Evolutionary conservation across 2,329 filamentous ascomycete species (phyloP), one percentile per base, ranked within the genome.

Genomic region (Leptographium flavum): DNA sequence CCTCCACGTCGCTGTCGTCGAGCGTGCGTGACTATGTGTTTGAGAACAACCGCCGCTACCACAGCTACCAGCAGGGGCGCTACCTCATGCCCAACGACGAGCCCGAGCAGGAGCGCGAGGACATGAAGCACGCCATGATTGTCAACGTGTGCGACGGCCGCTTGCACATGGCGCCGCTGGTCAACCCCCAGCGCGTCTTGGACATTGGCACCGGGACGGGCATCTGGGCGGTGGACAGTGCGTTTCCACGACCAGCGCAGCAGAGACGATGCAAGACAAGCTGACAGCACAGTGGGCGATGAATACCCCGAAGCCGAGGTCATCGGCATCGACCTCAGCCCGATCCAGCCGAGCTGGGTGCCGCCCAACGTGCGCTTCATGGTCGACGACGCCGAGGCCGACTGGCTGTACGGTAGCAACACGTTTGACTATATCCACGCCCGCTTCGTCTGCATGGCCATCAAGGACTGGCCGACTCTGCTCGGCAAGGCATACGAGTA

Each of bases 381-480:
- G 14, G 49, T 53, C 36, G 51, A 53, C 45, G 48, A 53, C 49
- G 64, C 72, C 21, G 74, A 79, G 54, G 66, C 65, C 42, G 54
- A 56, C 72, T 68, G 68, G 14, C 65, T 71, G 46, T 64, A 71
- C 46, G 71, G 70, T 40, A 57, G 63, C 7, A 62, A 69, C 46
- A 37, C 40, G 21, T 79, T 74, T 48, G 75, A 81, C 54, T 76
- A 73, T 48, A 67, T 79, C 14, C 76, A 80, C 55, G 66, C 70
- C n/a, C 65, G 76, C 3, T 68, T 74, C 46, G 70, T 72, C 1
- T 69, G 72, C 14, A 67, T 67, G 57, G 65, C 68, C 2, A 66
- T 79, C 39, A 68, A 64, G 41, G 63, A 78, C 54, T 59, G 62
- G 43, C 60, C 61, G 3, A 53, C 52, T n/a, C 55, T 67, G 15